Percentiles rank a stretch among this genome's conserved stretches.
Conservation (phyloP, 2,329 filamentous ascomycete genomes). For the Ciborinia camelliae region DNA sequence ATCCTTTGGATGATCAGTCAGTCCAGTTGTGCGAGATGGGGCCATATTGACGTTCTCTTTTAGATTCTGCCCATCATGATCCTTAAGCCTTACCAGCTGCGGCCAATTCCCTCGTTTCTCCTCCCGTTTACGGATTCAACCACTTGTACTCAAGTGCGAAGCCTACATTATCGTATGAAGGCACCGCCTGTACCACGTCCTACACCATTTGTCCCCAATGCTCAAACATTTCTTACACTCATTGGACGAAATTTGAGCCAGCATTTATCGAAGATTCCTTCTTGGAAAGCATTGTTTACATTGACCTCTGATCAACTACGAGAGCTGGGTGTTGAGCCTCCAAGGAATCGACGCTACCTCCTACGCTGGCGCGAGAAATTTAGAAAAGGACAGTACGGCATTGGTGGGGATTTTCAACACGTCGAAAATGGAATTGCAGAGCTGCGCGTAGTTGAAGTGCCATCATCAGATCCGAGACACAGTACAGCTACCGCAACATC, state of each 20-base stretch:
- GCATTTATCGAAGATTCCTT: conserved; percentile 81
- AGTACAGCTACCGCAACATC: conserved; percentile 48
- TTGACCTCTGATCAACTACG: conserved; percentile 73
- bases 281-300: conserved; percentile 88
- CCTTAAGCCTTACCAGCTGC: conserved; percentile 29
- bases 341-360: conserved; percentile 78
- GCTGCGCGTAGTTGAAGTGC: conserved; percentile 47
- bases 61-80: conserved; percentile 31
- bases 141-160: conserved; percentile 35
- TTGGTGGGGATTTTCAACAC: conserved; percentile 76
- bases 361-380: conserved; percentile 86
- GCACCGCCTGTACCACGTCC: conserved; percentile 57
- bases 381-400: conserved; percentile 69
- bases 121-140: conserved; percentile 36
- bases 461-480: conserved; percentile 22
- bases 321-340: conserved; percentile 81
- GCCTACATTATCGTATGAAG: conserved; percentile 41
- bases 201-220: conserved; percentile 82
- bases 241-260: conserved; percentile 84
- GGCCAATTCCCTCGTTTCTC: conserved; percentile 36
- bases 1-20: background rate
- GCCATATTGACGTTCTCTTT: conserved; percentile 12
- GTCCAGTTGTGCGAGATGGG: background rate
- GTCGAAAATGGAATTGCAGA: conserved; percentile 58
- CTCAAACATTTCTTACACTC: conserved; percentile 79